Evolutionary conservation across 805 yeast species (phyloP).

Genomic region (Brettanomyces sp.): DNA sequence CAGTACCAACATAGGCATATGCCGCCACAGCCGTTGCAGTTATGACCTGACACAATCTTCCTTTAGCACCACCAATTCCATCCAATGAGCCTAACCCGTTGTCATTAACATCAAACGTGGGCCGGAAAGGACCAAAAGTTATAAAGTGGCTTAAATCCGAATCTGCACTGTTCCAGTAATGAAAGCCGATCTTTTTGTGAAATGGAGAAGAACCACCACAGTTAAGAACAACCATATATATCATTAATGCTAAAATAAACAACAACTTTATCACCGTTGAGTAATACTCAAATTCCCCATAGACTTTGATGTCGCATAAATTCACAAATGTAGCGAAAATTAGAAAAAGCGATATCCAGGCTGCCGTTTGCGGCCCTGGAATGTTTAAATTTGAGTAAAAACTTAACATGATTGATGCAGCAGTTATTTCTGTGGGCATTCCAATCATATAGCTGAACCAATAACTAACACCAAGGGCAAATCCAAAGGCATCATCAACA

Average conservation of each 20-base stretch:
- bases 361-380: constrained; percentile 47
- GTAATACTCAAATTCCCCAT: constrained; percentile 66
- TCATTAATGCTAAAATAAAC: constrained; percentile 42
- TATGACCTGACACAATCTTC: constrained; percentile 50
- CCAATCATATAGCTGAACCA: constrained; percentile 67
- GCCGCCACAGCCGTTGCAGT: constrained; percentile 57
- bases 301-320: constrained; percentile 57
- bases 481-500: constrained; percentile 72
- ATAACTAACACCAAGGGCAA: constrained; percentile 64
- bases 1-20: constrained; percentile 76
- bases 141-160: constrained; percentile 37
- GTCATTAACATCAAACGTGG: constrained; percentile 60
- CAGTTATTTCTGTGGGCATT: constrained; percentile 72
- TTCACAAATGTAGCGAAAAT: constrained; percentile 38
- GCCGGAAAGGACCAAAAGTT: constrained; percentile 66
- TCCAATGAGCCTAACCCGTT: constrained; percentile 40
- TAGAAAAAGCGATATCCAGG: constrained; percentile 57
- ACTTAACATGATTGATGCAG: constrained; percentile 66
- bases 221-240: constrained; percentile 58
- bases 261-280: constrained; percentile 51
- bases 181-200: constrained; percentile 47
- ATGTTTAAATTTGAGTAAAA: constrained; percentile 52
- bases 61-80: constrained; percentile 55
- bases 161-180: constrained; percentile 53
- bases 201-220: constrained; percentile 43